Conservation (phyloP, 177 flowering plant genomes). For the Vitis hybrid region DNA sequence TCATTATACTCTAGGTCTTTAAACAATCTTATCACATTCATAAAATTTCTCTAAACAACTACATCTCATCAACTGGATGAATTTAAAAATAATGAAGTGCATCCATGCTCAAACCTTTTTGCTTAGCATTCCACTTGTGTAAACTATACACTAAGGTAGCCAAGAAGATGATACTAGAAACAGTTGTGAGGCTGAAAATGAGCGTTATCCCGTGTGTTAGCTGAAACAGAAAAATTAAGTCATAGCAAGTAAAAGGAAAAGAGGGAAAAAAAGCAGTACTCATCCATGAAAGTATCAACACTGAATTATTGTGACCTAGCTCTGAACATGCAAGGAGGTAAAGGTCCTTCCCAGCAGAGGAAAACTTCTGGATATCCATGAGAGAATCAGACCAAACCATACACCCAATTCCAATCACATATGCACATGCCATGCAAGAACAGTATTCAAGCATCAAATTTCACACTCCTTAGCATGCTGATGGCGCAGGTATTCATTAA, state of each 20-base stretch:
- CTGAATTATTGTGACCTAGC: slow-evolving; percentile 9
- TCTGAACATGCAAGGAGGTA: slow-evolving; percentile 17
- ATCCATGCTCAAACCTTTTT: no score
- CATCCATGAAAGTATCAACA: not conserved
- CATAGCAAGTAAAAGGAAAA: not conserved
- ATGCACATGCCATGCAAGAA: slow-evolving; percentile 34
- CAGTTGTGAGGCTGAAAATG: not conserved
- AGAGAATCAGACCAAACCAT: slow-evolving; percentile 19
- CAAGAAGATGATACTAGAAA: not conserved
- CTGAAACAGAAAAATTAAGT: not conserved
- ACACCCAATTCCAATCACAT: slow-evolving; percentile 17
- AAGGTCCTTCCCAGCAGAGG: slow-evolving; percentile 13
- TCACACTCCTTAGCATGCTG: slow-evolving; percentile 1
- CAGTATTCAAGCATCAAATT: slow-evolving; percentile 20
- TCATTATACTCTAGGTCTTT: no score
- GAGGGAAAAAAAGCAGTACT: not conserved
- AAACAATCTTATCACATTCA: no score
- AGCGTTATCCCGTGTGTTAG: not conserved
- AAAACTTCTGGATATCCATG: slow-evolving; percentile 14
- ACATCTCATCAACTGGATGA: no score
- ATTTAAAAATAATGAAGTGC: no score
- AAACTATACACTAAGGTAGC: not conserved
- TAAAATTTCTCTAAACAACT: no score
- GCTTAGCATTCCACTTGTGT: not conserved
- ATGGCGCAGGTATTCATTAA: not conserved